These are phyloP conservation scores for Solanum raphanifolium DNA, from an alignment of 257 asterid species.

Conservation along the genomic window DNA sequence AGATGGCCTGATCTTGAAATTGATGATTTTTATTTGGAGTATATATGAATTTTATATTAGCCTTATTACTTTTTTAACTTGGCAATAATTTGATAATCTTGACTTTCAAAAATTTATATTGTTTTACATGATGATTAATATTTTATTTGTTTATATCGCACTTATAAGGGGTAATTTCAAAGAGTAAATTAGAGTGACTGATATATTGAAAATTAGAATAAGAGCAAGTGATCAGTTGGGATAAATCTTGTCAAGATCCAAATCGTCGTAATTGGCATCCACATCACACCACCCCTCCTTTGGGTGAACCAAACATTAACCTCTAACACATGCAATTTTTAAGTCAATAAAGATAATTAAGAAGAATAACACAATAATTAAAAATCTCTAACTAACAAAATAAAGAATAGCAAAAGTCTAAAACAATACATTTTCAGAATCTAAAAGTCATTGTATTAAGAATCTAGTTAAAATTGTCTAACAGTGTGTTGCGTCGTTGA, in stretches of 20 bases:
- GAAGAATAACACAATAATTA: background rate
- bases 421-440: too few species aligned
- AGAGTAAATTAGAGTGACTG: background rate
- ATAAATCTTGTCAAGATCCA: too few species aligned
- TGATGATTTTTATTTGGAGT: background rate
- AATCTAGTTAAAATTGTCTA: too few species aligned
- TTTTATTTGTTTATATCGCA: background rate
- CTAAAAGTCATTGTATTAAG: too few species aligned
- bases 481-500: too few species aligned
- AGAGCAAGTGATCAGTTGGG: background rate
- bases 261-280: background rate
- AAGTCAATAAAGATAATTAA: too few species aligned
- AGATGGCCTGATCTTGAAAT: background rate
- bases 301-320: background rate
- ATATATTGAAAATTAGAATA: background rate
- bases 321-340: background rate
- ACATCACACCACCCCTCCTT: background rate
- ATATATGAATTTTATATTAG: background rate
- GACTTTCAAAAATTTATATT: background rate
- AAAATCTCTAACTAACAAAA: background rate
- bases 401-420: background rate
- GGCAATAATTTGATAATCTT: background rate
- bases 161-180: background rate
- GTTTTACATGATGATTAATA: background rate
- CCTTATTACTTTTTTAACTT: background rate